A percentile compares a stretch with the other conserved stretches of the same genome.
phyloP scores from a whole-genome alignment of 73 alveolate species.

The Paramecium caudatum region DNA sequence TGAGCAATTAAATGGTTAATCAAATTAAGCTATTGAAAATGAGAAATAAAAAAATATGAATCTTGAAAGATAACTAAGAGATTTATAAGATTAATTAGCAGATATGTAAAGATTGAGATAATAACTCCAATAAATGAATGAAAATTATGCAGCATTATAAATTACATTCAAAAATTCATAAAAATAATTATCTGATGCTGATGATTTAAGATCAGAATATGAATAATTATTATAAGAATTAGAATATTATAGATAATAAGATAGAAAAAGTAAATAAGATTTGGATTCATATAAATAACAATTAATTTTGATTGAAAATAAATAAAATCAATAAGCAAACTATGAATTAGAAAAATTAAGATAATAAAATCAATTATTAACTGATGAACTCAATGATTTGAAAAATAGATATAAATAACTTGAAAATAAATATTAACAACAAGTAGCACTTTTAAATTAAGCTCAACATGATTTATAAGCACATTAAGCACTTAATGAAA shows the following conservation, averaged over 20 bases:
- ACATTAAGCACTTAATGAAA: conserved; percentile 5
- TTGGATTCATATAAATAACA: not conserved
- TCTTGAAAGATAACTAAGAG: not conserved
- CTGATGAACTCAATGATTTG: conserved; percentile 1
- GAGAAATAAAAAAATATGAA: not conserved
- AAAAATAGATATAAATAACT: not conserved
- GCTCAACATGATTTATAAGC: not conserved
- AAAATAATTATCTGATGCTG: not conserved
- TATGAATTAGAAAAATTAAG: conserved; percentile 1
- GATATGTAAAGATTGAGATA: not conserved
- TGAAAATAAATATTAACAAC: not conserved
- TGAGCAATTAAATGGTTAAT: conserved; percentile 5
- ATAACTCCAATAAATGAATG: conserved; percentile 14
- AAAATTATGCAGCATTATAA: not conserved
- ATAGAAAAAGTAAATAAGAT: not conserved
- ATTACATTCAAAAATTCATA: not conserved
- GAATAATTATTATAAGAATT: not conserved
- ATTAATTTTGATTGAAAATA: not conserved
- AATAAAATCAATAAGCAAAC: not conserved
- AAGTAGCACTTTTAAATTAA: not conserved
- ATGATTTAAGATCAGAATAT: not conserved
- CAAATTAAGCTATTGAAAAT: not conserved
- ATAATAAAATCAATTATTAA: not conserved
- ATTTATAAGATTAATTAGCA: not conserved
- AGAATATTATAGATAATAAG: not conserved